Evolutionary conservation across 106 monocot species (phyloP), one percentile per base, ranked within the genome.

Genomic region (Apostasia ramifera): DNA sequence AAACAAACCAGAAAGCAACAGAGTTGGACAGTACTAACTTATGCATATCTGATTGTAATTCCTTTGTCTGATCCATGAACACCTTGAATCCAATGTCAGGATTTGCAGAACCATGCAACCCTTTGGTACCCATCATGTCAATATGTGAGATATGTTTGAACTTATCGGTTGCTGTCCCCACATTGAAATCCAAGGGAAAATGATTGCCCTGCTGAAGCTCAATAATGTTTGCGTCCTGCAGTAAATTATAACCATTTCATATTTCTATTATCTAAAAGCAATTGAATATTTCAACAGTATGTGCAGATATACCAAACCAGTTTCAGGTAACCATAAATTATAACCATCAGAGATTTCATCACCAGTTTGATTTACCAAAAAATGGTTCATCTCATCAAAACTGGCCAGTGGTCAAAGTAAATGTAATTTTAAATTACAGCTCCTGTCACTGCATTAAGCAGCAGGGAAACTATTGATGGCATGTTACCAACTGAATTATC

Each of bases 191-290:
- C 58, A 53, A 61, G 13, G 71, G 72, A 70, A 71, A 66, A n/a
- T 83, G 74, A 73, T 76, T 70, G 45, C 79, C 72, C 47, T 53
- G 80, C 66, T 80, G 77, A 68, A 76, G 44, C 54, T 77, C 66
- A 51, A 13, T 77, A 57, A 52, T 69, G 8, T 70, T 80, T 57
- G 74, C 8, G 13, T 63, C 85, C 85, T 89, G 62, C n/a, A 9
- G 62, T 42, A 78, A n/a, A 51, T 71, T 3, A 55, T 51, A 41
- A 49, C 6, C 39, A 5, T 14, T 41, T 68, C 26, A 76, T 40
- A 6, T 45, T 57, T 40, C 4, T 47, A 71, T 46, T 44, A 40
- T 65, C 12, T 6, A 71, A 50, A 4, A 70, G 63, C 13, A 45
- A 43, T 38, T 45, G 38, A n/a, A 5, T 4, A 40, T 41, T n/a